Percentiles rank a stretch among this genome's conserved stretches.
Conservation (phyloP, 2,329 filamentous ascomycete genomes). For the Ophiostoma fasciatum region DNA sequence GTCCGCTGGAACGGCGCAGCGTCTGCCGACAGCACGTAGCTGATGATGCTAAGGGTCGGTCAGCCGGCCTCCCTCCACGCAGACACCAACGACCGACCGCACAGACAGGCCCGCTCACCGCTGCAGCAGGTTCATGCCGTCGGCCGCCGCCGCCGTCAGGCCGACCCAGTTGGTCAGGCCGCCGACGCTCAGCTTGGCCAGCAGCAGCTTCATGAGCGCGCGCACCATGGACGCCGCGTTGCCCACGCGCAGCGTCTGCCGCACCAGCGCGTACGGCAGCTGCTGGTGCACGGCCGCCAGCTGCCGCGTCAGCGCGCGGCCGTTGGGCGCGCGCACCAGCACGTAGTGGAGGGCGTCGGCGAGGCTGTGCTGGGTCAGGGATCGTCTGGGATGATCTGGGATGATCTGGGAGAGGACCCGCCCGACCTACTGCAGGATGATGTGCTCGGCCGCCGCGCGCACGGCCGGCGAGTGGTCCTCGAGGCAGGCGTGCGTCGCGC, state of each 20-base stretch:
- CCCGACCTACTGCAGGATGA: conserved; percentile 54
- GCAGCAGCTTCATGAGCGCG: conserved; percentile 54
- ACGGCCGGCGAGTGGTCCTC: conserved; percentile 48
- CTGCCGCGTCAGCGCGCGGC: conserved; percentile 57
- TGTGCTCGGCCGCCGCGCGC: conserved; percentile 48
- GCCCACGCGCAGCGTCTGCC: conserved; percentile 59
- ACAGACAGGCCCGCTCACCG: conserved; percentile 17
- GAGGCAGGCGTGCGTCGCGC: conserved; percentile 44
- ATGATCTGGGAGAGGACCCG: too few relatives aligned
- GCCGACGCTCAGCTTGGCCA: conserved; percentile 64
- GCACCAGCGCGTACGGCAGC: conserved; percentile 55
- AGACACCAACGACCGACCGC: too few relatives aligned
- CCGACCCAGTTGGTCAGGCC: conserved; percentile 70
- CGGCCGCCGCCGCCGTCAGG: conserved; percentile 52
- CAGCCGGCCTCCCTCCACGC: too few relatives aligned
- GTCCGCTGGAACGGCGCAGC: conserved; percentile 53
- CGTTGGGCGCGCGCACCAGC: conserved; percentile 59
- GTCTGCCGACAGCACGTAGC: too few relatives aligned
- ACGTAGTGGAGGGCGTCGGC: conserved; percentile 62
- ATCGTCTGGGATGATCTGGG: conserved; percentile 54
- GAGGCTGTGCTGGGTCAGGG: conserved; percentile 30
- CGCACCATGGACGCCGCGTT: conserved; percentile 75
- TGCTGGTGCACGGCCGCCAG: conserved; percentile 55
- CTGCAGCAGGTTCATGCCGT: conserved; percentile 71
- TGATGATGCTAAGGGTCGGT: too few relatives aligned